Base-by-base conservation (phyloP, 2,329 filamentous ascomycete genomes). In the Blastomyces parvus region DNA sequence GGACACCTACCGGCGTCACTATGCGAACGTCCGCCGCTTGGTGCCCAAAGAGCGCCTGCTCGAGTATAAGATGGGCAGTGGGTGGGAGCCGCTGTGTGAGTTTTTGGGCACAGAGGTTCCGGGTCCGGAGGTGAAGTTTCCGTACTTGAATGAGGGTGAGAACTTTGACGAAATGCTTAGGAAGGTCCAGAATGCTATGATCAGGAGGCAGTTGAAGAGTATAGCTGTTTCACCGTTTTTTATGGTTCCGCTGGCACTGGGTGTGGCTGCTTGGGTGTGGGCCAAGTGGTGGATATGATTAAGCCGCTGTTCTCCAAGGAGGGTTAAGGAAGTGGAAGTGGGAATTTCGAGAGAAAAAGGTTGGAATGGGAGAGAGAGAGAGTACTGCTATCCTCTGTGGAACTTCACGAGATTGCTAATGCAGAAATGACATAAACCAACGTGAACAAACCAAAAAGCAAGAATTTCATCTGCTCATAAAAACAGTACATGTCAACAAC, bases 61-160 rank as follows among this genome's bases (percentile, higher is more conserved):
- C 36, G 70, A 73, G 60, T 74, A 66, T 57, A 59, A 68, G 62
- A 58, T 70, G 8, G 60, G 72, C 36, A 73, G 79, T 48, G 77
- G 76, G 0, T 80, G 78, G 78, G 71, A 69, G 33, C 75, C 76
- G 11, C 67, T 81, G 36, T 80, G 77, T 65, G 44, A 66, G 53
- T 66, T 66, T 60, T 46, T 66, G 50, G 65, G 65, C 19, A 60
- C 56, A 30, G 61, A 64, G 13, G 59, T 62, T 40, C 56, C 65
- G 4, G 40, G 52, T 2, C 64, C 65, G 0, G 50, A 59, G 22
- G 60, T 33, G 42, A 53, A 61, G 25, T 66, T 62, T 59, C 64
- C 64, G 48, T 55, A 48, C 25, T 59, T 56, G 19, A 63, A 62
- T 38, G 64, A 66, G 38, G 55, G 50, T 17, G 53, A 33, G 25